A percentile compares a stretch with the other conserved stretches of the same genome.
Evolutionary conservation across 2,329 filamentous ascomycete genomes (phyloP).

Genomic region (Fusarium protoensiforme): DNA sequence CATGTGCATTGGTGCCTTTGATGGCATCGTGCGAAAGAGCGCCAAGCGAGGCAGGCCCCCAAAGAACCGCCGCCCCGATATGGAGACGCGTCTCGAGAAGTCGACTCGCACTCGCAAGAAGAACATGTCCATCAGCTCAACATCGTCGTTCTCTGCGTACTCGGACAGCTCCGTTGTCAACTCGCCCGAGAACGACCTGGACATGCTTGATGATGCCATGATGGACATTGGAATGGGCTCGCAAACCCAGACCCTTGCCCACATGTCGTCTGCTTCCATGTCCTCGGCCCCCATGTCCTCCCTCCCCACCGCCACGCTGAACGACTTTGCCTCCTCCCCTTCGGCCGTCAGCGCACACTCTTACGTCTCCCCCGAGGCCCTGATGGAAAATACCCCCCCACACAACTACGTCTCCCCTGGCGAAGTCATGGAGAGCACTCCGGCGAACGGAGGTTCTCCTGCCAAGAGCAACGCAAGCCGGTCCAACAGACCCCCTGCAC

Average conservation of each 20-base stretch:
- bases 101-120: constrained; percentile 67
- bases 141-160: constrained; percentile 65
- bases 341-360: constrained; percentile 51
- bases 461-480: constrained; percentile 63
- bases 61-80: constrained; percentile 69
- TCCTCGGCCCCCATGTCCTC: constrained; percentile 60
- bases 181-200: constrained; percentile 62
- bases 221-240: constrained; percentile 54
- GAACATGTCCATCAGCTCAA: constrained; percentile 59
- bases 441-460: constrained; percentile 57
- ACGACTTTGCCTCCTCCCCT: constrained; percentile 52
- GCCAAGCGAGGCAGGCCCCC: constrained; percentile 71
- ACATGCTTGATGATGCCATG: constrained; percentile 59
- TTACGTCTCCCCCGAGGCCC: constrained; percentile 61
- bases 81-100: constrained; percentile 67
- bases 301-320: constrained; percentile 48
- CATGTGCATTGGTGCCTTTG: constrained; percentile 96
- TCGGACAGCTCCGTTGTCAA: constrained; percentile 67
- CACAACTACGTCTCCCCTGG: constrained; percentile 58
- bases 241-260: constrained; percentile 44
- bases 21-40: constrained; percentile 73
- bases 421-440: constrained; percentile 52
- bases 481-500: constrained; percentile 68
- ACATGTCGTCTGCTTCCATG: constrained; percentile 60
- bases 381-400: constrained; percentile 49